These are phyloP conservation scores for Lavandula angustifolia DNA, from an alignment of 257 asterid genomes.

Conservation along the genomic window DNA sequence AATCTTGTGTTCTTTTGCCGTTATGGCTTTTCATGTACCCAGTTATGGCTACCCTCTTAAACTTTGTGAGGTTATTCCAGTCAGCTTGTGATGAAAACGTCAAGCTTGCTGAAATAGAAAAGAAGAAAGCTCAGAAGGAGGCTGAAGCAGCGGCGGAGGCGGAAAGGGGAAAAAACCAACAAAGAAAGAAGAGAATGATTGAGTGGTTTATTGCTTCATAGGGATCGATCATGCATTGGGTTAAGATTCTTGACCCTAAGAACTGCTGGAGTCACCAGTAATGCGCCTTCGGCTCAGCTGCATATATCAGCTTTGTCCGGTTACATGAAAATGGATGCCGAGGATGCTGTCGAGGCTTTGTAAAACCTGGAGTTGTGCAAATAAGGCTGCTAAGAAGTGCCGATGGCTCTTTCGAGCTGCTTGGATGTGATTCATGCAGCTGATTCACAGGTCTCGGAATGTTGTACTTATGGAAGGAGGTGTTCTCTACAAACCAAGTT, in stretches of 20 bases:
- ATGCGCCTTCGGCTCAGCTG: slow-evolving; percentile 27
- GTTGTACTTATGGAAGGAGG: slow-evolving; percentile 32
- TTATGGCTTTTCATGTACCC: slow-evolving; percentile 45
- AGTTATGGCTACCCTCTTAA: slow-evolving; percentile 89
- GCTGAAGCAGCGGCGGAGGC: slow-evolving; percentile 40
- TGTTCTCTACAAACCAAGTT: no score
- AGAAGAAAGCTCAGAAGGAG: slow-evolving; percentile 90
- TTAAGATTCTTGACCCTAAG: slow-evolving; percentile 29
- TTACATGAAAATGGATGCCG: slow-evolving; percentile 32
- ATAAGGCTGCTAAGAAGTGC: slow-evolving; percentile 35
- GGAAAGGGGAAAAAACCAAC: no score
- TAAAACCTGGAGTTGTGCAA: slow-evolving; percentile 38
- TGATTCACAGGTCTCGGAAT: not conserved
- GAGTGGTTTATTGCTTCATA: slow-evolving; percentile 32
- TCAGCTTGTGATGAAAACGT: slow-evolving; percentile 86
- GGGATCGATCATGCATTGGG: not conserved
- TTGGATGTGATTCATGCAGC: slow-evolving; percentile 35
- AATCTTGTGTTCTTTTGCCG: slow-evolving; percentile 3
- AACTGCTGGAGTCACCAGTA: slow-evolving; percentile 13
- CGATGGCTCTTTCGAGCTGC: slow-evolving; percentile 20
- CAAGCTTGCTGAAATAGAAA: slow-evolving; percentile 85
- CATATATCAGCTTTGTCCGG: slow-evolving; percentile 34
- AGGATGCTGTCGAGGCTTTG: slow-evolving; percentile 47
- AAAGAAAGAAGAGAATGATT: slow-evolving; percentile 44
- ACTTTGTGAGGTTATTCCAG: slow-evolving; percentile 85